Conservation (phyloP, 2,329 filamentous ascomycete species). For the Pestalotiopsis sp. region DNA sequence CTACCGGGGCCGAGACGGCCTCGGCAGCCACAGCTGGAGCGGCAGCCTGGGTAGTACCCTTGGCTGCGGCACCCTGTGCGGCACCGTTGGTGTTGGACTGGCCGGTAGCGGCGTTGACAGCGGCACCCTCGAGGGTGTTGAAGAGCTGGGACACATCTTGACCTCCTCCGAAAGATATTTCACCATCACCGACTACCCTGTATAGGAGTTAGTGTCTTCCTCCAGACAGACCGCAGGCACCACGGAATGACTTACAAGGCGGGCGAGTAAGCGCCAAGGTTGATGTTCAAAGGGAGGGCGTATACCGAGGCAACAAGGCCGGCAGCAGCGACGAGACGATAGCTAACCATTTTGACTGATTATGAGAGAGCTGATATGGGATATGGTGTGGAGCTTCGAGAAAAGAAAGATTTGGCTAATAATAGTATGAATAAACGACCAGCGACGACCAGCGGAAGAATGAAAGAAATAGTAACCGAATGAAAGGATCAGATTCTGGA, state of each 20-base stretch:
- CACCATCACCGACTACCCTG: constrained; percentile 39
- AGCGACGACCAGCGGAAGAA: constrained; percentile 38
- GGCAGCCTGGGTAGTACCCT: constrained; percentile 23
- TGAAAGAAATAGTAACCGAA: constrained; percentile 29
- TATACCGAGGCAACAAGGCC: constrained; percentile 35
- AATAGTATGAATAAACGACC: constrained; percentile 34
- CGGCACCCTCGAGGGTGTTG: constrained; percentile 46
- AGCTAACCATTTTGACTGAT: constrained; percentile 38
- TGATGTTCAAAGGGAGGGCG: constrained; percentile 44
- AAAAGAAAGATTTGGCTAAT: constrained; percentile 22
- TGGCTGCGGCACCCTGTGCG: constrained; percentile 20
- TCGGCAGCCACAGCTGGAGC: constrained; percentile 21
- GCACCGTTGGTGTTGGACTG: constrained; percentile 20
- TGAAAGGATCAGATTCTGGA: constrained; percentile 23
- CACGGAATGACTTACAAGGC: constrained; percentile 36
- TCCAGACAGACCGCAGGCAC: not conserved
- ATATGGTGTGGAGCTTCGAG: constrained; percentile 14
- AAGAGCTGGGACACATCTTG: constrained; percentile 47
- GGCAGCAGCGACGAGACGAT: constrained; percentile 37
- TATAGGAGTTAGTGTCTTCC: constrained; percentile 22
- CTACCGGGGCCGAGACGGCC: constrained; percentile 15
- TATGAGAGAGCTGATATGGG: constrained; percentile 15
- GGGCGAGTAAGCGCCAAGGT: constrained; percentile 47
- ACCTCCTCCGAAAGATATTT: constrained; percentile 39
- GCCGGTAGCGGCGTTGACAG: constrained; percentile 10